Evolutionary conservation across 345 rosid genomes (phyloP).

Genomic region (Raphanus raphanistrum): DNA sequence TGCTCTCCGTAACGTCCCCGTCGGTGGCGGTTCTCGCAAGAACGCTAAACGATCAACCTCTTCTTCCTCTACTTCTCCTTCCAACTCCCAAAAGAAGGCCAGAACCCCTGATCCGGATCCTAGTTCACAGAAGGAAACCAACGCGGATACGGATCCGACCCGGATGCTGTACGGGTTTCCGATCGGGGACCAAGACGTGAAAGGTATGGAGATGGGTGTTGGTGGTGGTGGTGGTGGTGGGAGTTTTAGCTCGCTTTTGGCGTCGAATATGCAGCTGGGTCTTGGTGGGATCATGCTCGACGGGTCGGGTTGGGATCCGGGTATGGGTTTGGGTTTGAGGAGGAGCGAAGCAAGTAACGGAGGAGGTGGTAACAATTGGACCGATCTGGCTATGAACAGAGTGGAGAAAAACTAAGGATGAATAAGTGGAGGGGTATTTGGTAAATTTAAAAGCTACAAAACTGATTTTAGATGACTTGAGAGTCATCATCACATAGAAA

Average conservation of each 20-base stretch:
- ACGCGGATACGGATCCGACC: slow-evolving; percentile 32
- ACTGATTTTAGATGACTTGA: slow-evolving; percentile 30
- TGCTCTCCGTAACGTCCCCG: slow-evolving; percentile 41
- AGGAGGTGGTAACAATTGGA: slow-evolving; percentile 29
- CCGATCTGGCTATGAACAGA: slow-evolving; percentile 43
- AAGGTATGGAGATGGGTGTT: slow-evolving; percentile 33
- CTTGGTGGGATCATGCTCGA: slow-evolving; percentile 36
- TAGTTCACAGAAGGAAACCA: neutral
- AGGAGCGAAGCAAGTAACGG: slow-evolving; percentile 24
- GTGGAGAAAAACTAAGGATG: slow-evolving; percentile 30
- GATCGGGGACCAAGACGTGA: slow-evolving; percentile 42
- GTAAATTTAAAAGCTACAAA: slow-evolving; percentile 13
- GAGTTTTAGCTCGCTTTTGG: slow-evolving; percentile 36
- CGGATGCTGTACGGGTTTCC: slow-evolving; percentile 42
- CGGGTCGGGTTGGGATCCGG: slow-evolving; percentile 35
- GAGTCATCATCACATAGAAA: slow-evolving; percentile 29
- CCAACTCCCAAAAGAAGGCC: slow-evolving; percentile 21
- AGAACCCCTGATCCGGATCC: slow-evolving; percentile 38
- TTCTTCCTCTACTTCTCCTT: slow-evolving; percentile 8
- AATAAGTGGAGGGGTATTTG: neutral
- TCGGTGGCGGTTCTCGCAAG: slow-evolving; percentile 40
- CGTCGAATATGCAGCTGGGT: slow-evolving; percentile 43
- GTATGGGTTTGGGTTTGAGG: slow-evolving; percentile 25
- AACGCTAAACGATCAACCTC: slow-evolving; percentile 36
- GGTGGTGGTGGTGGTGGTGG: slow-evolving; percentile 36